Conservation (phyloP, 169 alveolate genomes). For the Plasmodium chabaudi region DNA sequence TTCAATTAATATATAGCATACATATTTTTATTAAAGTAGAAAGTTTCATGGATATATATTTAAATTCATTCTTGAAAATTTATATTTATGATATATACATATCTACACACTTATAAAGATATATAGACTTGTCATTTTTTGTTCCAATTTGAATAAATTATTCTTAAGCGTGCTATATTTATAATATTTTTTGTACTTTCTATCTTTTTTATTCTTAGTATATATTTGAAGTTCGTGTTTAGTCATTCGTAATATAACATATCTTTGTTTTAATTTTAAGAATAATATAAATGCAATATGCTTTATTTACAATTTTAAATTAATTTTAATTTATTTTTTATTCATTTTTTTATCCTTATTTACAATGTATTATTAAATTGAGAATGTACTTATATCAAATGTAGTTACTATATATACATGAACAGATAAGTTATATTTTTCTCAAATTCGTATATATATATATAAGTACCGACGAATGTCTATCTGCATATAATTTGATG, state of each 20-base stretch:
- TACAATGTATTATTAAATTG: not conserved
- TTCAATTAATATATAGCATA: no score
- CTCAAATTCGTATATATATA: constrained; percentile 1
- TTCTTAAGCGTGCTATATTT: not conserved
- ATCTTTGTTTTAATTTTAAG: constrained; percentile 19
- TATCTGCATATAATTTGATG: not conserved
- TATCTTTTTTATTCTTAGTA: not conserved
- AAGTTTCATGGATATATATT: no score
- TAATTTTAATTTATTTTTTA: not conserved
- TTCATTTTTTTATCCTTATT: constrained; percentile 10
- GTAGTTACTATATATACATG: not conserved
- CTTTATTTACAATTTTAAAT: not conserved
- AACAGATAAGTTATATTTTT: not conserved
- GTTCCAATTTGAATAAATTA: constrained; percentile 5
- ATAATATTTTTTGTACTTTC: not conserved
- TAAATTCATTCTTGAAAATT: no score
- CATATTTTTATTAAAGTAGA: no score
- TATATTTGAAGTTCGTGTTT: constrained; percentile 27
- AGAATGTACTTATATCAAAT: not conserved
- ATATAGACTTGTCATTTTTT: constrained; percentile 13
- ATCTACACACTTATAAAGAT: no score
- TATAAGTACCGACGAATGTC: not conserved
- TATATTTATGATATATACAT: no score
- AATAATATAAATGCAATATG: not conserved
- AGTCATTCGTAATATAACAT: not conserved